Percentiles rank a stretch among this genome's conserved stretches.
Evolutionary conservation across 2,329 filamentous ascomycete genomes (phyloP).

Genomic region (Fusarium buharicum): DNA sequence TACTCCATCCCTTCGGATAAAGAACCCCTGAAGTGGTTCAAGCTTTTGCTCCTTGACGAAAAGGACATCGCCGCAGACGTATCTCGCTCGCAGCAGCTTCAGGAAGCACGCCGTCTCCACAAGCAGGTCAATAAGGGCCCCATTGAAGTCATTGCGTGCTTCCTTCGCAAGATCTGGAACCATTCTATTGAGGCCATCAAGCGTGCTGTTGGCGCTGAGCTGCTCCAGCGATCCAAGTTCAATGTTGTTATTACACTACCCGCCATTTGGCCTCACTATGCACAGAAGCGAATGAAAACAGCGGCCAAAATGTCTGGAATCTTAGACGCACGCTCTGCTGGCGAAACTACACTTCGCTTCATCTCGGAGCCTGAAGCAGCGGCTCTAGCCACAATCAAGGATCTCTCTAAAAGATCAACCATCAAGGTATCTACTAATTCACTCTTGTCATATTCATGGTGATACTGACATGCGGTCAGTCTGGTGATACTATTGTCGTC

Average conservation of each 20-base stretch:
- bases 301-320: slow-evolving; percentile 52
- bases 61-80: slow-evolving; percentile 47
- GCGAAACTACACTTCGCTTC: slow-evolving; percentile 49
- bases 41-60: slow-evolving; percentile 52
- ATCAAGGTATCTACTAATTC: slow-evolving; percentile 27
- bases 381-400: slow-evolving; percentile 51
- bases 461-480: background rate
- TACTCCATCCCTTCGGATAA: slow-evolving; percentile 44
- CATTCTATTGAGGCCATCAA: slow-evolving; percentile 45
- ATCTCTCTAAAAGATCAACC: slow-evolving; percentile 37
- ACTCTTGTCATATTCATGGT: accelerated
- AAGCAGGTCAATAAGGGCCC: slow-evolving; percentile 29
- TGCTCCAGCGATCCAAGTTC: slow-evolving; percentile 42
- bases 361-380: slow-evolving; percentile 60
- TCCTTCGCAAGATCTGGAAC: slow-evolving; percentile 50
- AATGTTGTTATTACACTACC: slow-evolving; percentile 56
- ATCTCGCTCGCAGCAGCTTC: slow-evolving; percentile 35
- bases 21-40: slow-evolving; percentile 54
- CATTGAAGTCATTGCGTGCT: slow-evolving; percentile 47
- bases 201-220: slow-evolving; percentile 28
- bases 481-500: slow-evolving; percentile 46
- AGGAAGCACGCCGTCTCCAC: slow-evolving; percentile 5
- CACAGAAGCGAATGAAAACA: slow-evolving; percentile 50
- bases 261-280: slow-evolving; percentile 57
- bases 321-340: slow-evolving; percentile 38